A percentile compares a stretch with the other conserved stretches of the same genome.
phyloP scores from a whole-genome alignment of 2,329 filamentous ascomycete genomes.

The Paramyrothecium sp. region DNA sequence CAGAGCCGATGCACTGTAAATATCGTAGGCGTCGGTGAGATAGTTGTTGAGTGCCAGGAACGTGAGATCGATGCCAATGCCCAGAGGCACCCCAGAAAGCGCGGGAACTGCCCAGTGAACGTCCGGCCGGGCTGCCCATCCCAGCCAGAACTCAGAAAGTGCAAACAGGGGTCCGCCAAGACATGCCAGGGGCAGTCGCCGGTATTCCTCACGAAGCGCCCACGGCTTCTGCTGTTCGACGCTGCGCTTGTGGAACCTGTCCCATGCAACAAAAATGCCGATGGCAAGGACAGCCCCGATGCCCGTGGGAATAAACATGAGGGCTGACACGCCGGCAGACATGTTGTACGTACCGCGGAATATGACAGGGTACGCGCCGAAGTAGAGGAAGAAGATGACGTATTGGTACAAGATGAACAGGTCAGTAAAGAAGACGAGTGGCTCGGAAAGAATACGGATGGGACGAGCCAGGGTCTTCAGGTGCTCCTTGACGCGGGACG shows the following conservation, averaged over 20 bases:
- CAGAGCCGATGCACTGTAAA: neutral
- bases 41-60: neutral
- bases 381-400: constrained; percentile 60
- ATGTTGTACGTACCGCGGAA: constrained; percentile 8
- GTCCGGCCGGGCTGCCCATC: neutral
- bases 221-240: constrained; percentile 32
- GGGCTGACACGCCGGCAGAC: constrained; percentile 2
- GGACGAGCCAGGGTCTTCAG: constrained; percentile 1
- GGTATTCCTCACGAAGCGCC: constrained; percentile 48
- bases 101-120: neutral
- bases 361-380: constrained; percentile 50
- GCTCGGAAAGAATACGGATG: constrained; percentile 43
- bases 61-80: neutral
- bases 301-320: constrained; percentile 9
- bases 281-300: constrained; percentile 7
- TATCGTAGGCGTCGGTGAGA: neutral
- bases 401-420: constrained; percentile 48
- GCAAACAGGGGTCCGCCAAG: neutral
- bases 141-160: neutral
- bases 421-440: constrained; percentile 55
- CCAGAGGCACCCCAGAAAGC: neutral
- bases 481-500: neutral
- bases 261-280: constrained; percentile 3
- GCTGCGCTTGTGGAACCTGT: neutral
- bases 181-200: constrained; percentile 49